These are phyloP conservation scores for Incumbomyces delicatus DNA, from an alignment of 2,329 filamentous ascomycete genomes.

Conservation along the genomic window DNA sequence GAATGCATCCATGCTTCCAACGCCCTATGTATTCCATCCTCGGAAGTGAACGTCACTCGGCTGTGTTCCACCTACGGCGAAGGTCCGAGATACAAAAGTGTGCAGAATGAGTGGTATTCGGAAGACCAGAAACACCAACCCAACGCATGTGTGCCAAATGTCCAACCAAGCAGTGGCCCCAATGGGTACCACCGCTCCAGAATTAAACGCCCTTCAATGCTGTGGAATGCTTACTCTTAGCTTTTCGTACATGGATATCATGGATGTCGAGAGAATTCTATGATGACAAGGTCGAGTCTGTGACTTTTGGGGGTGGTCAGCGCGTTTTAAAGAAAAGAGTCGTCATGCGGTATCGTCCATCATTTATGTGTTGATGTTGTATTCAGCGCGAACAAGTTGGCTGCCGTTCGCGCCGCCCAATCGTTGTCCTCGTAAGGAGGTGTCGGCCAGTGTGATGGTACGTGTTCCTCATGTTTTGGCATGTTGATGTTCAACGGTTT, in stretches of 20 bases:
- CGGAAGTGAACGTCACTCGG: too few species aligned
- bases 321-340: not conserved
- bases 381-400: conserved; percentile 68
- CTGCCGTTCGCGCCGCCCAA: conserved; percentile 75
- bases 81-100: not conserved
- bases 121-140: not conserved
- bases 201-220: not conserved
- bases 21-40: too few species aligned
- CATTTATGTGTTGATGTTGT: conserved; percentile 27
- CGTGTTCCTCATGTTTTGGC: conserved; percentile 41
- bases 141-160: not conserved
- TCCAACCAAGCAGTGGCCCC: not conserved
- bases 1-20: too few species aligned
- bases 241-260: conserved; percentile 9
- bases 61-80: too few species aligned
- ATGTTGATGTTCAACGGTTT: conserved; percentile 63
- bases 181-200: not conserved
- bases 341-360: not conserved
- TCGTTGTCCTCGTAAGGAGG: conserved; percentile 90
- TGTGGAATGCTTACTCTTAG: not conserved
- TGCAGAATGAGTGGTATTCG: not conserved
- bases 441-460: conserved; percentile 75
- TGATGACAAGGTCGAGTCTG: not conserved
- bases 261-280: conserved; percentile 2
- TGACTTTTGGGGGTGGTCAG: conserved; percentile 1